Conservation (phyloP, 108 stramenopile species). For the Chaetoceros muelleri region DNA sequence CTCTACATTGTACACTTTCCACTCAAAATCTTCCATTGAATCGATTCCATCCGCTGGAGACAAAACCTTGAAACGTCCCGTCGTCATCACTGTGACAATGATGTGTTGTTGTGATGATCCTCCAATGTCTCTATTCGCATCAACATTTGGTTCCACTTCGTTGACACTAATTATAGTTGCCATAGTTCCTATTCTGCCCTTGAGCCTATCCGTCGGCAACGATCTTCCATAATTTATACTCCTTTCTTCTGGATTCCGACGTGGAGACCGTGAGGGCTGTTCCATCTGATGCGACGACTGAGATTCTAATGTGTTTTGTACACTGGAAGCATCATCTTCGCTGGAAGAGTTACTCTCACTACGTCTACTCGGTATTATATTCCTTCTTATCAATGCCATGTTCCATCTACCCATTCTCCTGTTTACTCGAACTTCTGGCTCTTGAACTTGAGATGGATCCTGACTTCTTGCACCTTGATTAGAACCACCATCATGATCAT, state of each 20-base stretch:
- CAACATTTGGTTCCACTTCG: constrained; percentile 14
- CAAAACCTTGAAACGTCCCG: constrained; percentile 9
- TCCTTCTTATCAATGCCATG: constrained; percentile 1
- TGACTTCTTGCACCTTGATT: background rate
- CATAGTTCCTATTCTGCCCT: constrained; percentile 35
- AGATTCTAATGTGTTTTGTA: constrained; percentile 6
- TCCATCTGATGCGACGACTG: background rate
- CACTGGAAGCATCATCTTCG: constrained; percentile 7
- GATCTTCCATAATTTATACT: background rate
- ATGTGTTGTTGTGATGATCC: constrained; percentile 10
- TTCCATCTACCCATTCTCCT: background rate
- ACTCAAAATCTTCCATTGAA: background rate
- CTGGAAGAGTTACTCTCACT: constrained; percentile 7
- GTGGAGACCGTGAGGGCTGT: background rate
- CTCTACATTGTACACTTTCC: constrained; percentile 21
- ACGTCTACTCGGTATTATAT: constrained; percentile 1
- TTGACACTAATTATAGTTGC: constrained; percentile 39
- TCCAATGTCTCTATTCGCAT: background rate
- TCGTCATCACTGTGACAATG: constrained; percentile 33
- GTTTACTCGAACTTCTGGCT: no score
- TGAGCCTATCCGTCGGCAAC: constrained; percentile 16
- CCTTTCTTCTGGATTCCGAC: background rate
- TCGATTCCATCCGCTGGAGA: background rate
- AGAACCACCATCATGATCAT: background rate
- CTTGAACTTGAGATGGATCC: no score